phyloP scores from a whole-genome alignment of 495 filamentous ascomycete genomes.

The Aspergillus indologenus region DNA sequence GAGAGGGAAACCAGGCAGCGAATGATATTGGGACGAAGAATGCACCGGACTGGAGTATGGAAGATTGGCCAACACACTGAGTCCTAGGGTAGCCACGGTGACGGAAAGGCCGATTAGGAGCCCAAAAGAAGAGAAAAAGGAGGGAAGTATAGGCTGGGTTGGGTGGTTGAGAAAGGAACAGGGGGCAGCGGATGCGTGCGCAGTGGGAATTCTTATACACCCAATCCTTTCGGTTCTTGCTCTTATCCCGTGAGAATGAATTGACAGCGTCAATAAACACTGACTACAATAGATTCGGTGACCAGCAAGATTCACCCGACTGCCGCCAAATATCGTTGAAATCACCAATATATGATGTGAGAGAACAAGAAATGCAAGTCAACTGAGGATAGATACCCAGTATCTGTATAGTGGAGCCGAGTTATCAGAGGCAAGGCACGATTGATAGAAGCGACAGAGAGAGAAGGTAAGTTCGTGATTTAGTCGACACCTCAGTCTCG shows the following conservation, averaged over 20 bases:
- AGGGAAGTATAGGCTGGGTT: constrained; percentile 1
- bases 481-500: too few species aligned
- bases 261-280: background rate
- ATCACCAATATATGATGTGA: background rate
- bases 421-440: background rate
- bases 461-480: too few species aligned
- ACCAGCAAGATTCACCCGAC: background rate
- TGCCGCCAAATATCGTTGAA: background rate
- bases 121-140: background rate
- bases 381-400: background rate
- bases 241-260: background rate
- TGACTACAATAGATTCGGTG: background rate
- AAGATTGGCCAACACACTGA: constrained; percentile 37
- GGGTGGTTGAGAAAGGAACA: background rate
- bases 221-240: background rate
- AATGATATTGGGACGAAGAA: constrained; percentile 35
- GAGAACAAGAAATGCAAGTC: background rate
- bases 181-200: background rate
- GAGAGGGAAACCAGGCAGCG: constrained; percentile 27
- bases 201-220: background rate
- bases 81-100: constrained; percentile 46
- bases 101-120: constrained; percentile 11
- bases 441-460: background rate
- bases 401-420: background rate
- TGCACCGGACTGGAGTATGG: constrained; percentile 33